Evolutionary conservation across 2,329 filamentous ascomycete species (phyloP).

Genomic region (Ilyonectria destructans): DNA sequence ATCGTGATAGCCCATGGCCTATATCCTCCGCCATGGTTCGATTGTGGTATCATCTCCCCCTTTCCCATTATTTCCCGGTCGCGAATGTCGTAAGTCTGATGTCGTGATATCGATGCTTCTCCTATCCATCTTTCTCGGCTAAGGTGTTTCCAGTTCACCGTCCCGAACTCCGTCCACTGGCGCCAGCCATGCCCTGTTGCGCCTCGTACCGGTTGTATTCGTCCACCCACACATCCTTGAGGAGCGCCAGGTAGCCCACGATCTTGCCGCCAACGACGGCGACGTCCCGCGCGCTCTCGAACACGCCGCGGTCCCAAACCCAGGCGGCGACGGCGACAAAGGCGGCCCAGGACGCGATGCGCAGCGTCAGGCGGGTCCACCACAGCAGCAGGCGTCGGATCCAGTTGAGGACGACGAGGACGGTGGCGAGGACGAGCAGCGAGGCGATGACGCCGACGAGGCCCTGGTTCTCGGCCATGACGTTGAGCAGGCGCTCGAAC

Average conservation of each 20-base stretch:
- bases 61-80: slow-evolving; percentile 13
- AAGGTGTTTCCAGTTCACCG: slow-evolving; percentile 17
- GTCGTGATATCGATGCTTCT: slow-evolving; percentile 26
- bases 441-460: slow-evolving; percentile 53
- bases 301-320: slow-evolving; percentile 77
- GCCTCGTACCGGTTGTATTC: slow-evolving; percentile 74
- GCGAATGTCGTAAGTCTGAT: slow-evolving; percentile 22
- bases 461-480: slow-evolving; percentile 56
- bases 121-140: neutral
- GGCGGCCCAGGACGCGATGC: slow-evolving; percentile 76
- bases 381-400: slow-evolving; percentile 82
- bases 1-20: slow-evolving; percentile 10
- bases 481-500: slow-evolving; percentile 57
- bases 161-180: slow-evolving; percentile 39
- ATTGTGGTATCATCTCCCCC: slow-evolving; percentile 3
- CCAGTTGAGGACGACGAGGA: slow-evolving; percentile 80
- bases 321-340: slow-evolving; percentile 70
- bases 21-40: slow-evolving; percentile 3
- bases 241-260: slow-evolving; percentile 63
- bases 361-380: slow-evolving; percentile 79
- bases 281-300: slow-evolving; percentile 75
- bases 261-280: slow-evolving; percentile 61
- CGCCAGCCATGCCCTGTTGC: slow-evolving; percentile 54
- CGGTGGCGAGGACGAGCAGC: slow-evolving; percentile 61
- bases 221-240: slow-evolving; percentile 69